These are phyloP conservation scores for Kwoniella sp. DNA, from an alignment of 768 basidiomycete genomes.

Conservation along the genomic window DNA sequence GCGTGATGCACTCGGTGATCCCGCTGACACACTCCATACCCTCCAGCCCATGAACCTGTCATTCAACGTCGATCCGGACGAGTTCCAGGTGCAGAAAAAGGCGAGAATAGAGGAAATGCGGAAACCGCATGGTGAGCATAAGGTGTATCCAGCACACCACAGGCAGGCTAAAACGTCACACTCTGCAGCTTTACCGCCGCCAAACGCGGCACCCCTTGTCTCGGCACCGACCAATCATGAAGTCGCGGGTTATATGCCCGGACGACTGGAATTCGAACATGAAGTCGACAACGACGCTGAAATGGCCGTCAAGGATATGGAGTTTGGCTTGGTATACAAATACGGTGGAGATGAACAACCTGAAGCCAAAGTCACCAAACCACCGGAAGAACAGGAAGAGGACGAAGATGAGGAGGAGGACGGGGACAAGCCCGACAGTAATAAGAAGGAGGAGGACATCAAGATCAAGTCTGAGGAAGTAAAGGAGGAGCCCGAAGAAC, in stretches of 20 bases:
- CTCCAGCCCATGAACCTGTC: constrained; percentile 49
- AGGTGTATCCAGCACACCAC: not conserved
- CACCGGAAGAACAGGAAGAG: constrained; percentile 37
- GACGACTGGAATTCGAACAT: constrained; percentile 96
- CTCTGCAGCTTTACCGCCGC: constrained; percentile 31
- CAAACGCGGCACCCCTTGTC: constrained; percentile 68
- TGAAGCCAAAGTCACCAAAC: constrained; percentile 51
- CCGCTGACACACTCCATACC: not conserved
- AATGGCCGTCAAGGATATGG: constrained; percentile 87
- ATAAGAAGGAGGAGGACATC: constrained; percentile 6
- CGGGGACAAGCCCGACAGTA: not conserved
- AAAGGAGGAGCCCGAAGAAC: constrained; percentile 34
- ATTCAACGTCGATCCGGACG: constrained; percentile 68
- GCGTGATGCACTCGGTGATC: not conserved
- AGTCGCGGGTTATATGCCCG: constrained; percentile 85
- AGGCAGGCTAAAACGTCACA: no score
- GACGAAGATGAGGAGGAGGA: constrained; percentile 71
- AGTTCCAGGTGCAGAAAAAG: constrained; percentile 85
- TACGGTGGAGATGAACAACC: constrained; percentile 74
- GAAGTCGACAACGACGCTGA: constrained; percentile 97
- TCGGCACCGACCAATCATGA: constrained; percentile 87
- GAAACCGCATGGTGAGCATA: constrained; percentile 46
- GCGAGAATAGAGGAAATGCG: constrained; percentile 75
- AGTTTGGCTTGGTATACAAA: constrained; percentile 81
- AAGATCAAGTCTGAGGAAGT: constrained; percentile 24